Percentiles rank a stretch among this genome's conserved stretches.
These are phyloP conservation scores for Gorgonomyces haynaldii DNA, from an alignment of 192 early-diverging fungal genomes.

Conservation along the genomic window DNA sequence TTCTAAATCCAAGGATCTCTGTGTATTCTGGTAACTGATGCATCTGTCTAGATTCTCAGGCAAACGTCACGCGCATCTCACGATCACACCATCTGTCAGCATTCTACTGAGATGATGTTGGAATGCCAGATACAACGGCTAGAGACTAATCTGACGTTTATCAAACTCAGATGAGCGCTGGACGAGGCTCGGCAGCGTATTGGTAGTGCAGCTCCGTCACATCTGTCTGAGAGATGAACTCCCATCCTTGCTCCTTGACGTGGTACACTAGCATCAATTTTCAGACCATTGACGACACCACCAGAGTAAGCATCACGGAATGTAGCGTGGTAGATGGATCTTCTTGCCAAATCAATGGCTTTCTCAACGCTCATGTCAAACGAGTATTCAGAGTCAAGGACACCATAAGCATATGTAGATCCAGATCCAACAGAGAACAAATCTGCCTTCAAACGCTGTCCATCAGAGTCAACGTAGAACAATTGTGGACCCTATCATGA, in stretches of 20 bases:
- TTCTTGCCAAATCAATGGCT: constrained; percentile 80
- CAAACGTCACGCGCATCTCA: no score
- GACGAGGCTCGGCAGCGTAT: constrained; percentile 12
- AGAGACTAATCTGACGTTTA: no score
- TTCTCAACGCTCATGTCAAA: constrained; percentile 70
- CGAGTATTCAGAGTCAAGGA: constrained; percentile 81
- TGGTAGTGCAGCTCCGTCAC: constrained; percentile 70
- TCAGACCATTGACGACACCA: constrained; percentile 36
- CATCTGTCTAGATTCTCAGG: no score
- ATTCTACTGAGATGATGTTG: no score
- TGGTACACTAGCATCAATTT: constrained; percentile 64
- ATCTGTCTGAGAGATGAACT: constrained; percentile 68
- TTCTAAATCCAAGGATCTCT: no score
- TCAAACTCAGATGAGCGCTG: constrained; percentile 4
- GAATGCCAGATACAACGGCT: no score
- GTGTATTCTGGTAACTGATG: no score
- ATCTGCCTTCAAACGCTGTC: constrained; percentile 72
- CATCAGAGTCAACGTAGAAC: constrained; percentile 96
- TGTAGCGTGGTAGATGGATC: constrained; percentile 93
- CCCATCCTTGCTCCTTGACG: constrained; percentile 85
- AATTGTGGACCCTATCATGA: constrained; percentile 66
- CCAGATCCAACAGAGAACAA: constrained; percentile 96
- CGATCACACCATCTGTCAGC: no score
- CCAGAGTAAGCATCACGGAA: constrained; percentile 90
- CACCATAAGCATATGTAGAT: constrained; percentile 98